These are phyloP conservation scores for Leccinellum rugosiceps DNA, from an alignment of 768 basidiomycete species.

Conservation along the genomic window DNA sequence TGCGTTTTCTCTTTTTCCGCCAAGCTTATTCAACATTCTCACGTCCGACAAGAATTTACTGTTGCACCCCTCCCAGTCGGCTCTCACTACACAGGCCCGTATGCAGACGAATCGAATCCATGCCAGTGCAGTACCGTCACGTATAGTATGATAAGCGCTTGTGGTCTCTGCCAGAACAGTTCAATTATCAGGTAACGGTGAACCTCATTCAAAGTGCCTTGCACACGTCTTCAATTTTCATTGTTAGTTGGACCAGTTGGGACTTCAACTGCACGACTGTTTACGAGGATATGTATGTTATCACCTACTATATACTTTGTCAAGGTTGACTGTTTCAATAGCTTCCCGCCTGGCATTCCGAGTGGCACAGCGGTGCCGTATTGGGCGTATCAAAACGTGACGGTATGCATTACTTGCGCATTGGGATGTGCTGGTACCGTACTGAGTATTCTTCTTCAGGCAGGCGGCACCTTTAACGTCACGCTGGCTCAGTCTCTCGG, in stretches of 20 bases:
- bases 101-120: conserved; percentile 19
- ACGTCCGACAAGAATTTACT: conserved; percentile 32
- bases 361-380: conserved; percentile 48
- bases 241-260: conserved; percentile 51
- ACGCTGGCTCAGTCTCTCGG: conserved; percentile 34
- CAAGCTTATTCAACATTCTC: conserved; percentile 3
- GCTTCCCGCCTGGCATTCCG: conserved; percentile 51
- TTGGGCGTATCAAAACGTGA: conserved; percentile 61
- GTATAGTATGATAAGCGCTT: conserved; percentile 56
- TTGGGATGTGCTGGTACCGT: neutral
- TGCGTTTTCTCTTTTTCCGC: conserved; percentile 26
- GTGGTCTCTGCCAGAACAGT: conserved; percentile 52
- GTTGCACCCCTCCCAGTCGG: conserved; percentile 37
- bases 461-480: conserved; percentile 38
- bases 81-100: conserved; percentile 34
- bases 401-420: conserved; percentile 30
- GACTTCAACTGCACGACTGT: conserved; percentile 43
- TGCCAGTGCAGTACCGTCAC: conserved; percentile 58
- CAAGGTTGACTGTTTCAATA: conserved; percentile 15
- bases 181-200: conserved; percentile 35
- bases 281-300: conserved; percentile 27
- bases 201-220: neutral
- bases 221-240: neutral
- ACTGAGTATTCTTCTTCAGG: conserved; percentile 21
- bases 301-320: neutral